These are phyloP conservation scores for Populus ilicifolia DNA, from an alignment of 345 rosid species.

Conservation along the genomic window DNA sequence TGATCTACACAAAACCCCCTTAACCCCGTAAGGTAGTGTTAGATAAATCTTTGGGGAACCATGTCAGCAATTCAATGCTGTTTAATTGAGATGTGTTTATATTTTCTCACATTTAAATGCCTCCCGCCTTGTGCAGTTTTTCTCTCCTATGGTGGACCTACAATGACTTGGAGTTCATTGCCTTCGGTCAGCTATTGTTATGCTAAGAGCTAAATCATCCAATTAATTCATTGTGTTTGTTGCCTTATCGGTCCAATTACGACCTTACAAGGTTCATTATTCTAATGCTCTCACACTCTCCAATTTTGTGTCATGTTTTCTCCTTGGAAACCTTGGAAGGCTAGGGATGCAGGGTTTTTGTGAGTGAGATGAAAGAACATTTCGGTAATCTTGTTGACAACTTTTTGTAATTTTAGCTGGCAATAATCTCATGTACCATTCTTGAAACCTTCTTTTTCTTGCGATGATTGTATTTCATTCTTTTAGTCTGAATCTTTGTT, in stretches of 20 bases:
- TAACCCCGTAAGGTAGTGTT: neutral
- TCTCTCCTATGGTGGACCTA: neutral
- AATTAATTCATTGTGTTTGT: neutral
- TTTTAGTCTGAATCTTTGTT: neutral
- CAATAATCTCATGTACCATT: neutral
- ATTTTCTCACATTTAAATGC: neutral
- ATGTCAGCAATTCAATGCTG: neutral
- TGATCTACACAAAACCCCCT: neutral
- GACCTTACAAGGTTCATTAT: neutral
- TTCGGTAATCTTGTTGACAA: neutral
- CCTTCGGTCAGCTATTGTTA: neutral
- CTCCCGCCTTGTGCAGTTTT: neutral
- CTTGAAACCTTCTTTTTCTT: neutral
- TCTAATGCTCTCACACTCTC: neutral
- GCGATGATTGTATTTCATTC: neutral
- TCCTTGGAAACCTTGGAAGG: neutral
- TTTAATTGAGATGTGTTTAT: neutral
- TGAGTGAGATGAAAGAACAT: neutral
- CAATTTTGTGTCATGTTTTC: neutral
- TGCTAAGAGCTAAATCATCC: neutral
- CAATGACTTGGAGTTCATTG: neutral
- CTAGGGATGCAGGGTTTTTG: neutral
- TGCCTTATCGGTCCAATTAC: neutral
- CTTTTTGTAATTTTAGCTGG: neutral
- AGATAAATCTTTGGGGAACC: neutral